Base-by-base conservation (phyloP, 1,284 basidiomycete species). In the Rhodofomes roseus region DNA sequence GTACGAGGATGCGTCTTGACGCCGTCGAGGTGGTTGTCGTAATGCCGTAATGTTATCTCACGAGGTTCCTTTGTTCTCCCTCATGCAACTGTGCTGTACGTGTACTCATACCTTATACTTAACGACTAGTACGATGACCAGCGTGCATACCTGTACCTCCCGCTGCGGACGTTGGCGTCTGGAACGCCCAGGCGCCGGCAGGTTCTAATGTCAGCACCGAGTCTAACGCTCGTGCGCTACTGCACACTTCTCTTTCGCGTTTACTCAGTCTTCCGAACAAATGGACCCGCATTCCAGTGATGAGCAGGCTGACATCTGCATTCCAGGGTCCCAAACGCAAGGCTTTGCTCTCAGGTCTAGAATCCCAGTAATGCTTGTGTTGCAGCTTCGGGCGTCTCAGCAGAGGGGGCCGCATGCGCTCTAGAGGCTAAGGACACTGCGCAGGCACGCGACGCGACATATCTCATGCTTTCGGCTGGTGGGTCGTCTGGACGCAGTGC, bases 1-100 rank as follows among this genome's bases (percentile, higher is more conserved):
- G 55, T 39, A 55, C 59, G 50, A 63, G 22, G 56, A 55, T 8
- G n/a, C 40, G 22, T 39, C 41, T 43, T 40, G 44, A 46, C 43
- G 7, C 34, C 31, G 50, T 16, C 7, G 9, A 34, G 29, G 27
- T 29, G 18, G 14, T 20, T 20, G 29, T 44, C 40, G 29, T 46
- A 22, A 43, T 29, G 43, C 20, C 44, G n/a, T n/a, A n/a, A n/a
- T n/a, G n/a, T n/a, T n/a, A 25, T 48, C 51, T 60, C 37, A 65
- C 58, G 61, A 52, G 54, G 59, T 57, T 22, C n/a, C 40, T 22
- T 50, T 50, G 20, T 43, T 51, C 50, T 20, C 20, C 8, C 31
- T 34, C 50, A 52, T 20, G n/a, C 52, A 51, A 41, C 37, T 55
- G 23, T 41, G 34, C 36, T 43, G 46, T 54, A 40, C 50, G 37